Evolutionary conservation across 768 basidiomycete genomes (phyloP).

Genomic region (Rhodotorula diobovata): DNA sequence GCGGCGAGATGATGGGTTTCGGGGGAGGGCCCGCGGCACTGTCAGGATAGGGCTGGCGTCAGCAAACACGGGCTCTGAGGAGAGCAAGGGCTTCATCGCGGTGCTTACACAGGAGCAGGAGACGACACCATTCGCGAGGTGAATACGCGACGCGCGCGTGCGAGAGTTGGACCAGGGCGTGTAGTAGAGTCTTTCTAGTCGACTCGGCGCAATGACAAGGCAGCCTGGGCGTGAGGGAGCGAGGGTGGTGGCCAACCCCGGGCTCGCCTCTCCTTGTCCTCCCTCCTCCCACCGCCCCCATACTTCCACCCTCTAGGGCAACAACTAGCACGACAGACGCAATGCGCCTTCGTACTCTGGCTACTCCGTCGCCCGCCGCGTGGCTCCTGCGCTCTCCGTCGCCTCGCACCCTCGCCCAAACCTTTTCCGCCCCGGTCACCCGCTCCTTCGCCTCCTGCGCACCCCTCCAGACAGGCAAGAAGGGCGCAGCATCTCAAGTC

Average conservation of each 20-base stretch:
- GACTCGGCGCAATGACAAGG: not conserved
- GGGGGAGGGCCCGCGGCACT: conserved; percentile 12
- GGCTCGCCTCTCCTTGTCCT: not conserved
- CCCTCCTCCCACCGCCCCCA: not conserved
- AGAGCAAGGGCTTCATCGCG: not conserved
- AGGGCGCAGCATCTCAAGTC: not conserved
- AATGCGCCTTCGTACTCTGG: not conserved
- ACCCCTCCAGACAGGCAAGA: not conserved
- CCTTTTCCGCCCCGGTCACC: not conserved
- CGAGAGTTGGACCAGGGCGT: accelerated
- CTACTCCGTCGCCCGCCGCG: not conserved
- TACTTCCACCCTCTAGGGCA: not conserved
- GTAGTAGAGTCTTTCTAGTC: accelerated
- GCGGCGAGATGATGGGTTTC: conserved; percentile 38
- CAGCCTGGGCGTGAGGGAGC: too few relatives aligned
- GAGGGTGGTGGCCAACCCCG: not conserved
- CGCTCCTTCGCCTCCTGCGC: not conserved
- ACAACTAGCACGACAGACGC: not conserved
- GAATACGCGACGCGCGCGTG: not conserved
- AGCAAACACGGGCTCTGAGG: not conserved
- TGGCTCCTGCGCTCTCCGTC: not conserved
- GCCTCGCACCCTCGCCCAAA: not conserved
- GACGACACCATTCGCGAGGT: conserved; percentile 1
- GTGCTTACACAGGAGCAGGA: not conserved
- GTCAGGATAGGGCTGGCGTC: not conserved